Evolutionary conservation across 768 basidiomycete species (phyloP).

Genomic region (Rhizopogon vesiculosus): DNA sequence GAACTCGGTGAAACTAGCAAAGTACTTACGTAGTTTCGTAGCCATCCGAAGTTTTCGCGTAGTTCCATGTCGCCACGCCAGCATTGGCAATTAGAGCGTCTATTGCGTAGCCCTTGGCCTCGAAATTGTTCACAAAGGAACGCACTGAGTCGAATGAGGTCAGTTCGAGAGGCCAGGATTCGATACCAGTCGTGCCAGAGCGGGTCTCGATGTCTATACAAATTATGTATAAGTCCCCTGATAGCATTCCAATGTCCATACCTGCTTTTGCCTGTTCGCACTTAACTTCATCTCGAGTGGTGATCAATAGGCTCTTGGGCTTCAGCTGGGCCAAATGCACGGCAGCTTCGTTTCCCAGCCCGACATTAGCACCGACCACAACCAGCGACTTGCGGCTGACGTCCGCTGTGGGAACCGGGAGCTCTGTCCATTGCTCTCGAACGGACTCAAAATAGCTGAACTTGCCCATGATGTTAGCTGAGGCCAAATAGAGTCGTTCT

Average conservation of each 20-base stretch:
- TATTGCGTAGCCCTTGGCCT: slow-evolving; percentile 20
- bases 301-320: slow-evolving; percentile 20
- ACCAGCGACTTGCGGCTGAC: slow-evolving; percentile 19
- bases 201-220: slow-evolving; percentile 15
- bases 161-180: slow-evolving; percentile 31
- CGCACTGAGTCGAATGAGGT: slow-evolving; percentile 27
- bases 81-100: slow-evolving; percentile 30
- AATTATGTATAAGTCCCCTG: not conserved
- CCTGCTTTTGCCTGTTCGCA: slow-evolving; percentile 14
- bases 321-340: slow-evolving; percentile 19
- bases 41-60: slow-evolving; percentile 27
- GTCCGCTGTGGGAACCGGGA: slow-evolving; percentile 18
- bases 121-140: slow-evolving; percentile 24
- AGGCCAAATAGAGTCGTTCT: too few relatives aligned
- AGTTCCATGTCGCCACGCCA: slow-evolving; percentile 11
- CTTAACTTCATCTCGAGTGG: slow-evolving; percentile 19
- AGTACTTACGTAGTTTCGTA: slow-evolving; percentile 31
- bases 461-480: slow-evolving; percentile 17
- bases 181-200: slow-evolving; percentile 6
- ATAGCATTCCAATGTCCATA: not conserved
- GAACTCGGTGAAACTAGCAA: not conserved
- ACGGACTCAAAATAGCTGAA: slow-evolving; percentile 13
- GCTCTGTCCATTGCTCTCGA: slow-evolving; percentile 22
- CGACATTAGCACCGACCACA: slow-evolving; percentile 22
- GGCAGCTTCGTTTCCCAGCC: slow-evolving; percentile 26